Base-by-base conservation (phyloP, 768 basidiomycete species). In the Epithele typhae region DNA sequence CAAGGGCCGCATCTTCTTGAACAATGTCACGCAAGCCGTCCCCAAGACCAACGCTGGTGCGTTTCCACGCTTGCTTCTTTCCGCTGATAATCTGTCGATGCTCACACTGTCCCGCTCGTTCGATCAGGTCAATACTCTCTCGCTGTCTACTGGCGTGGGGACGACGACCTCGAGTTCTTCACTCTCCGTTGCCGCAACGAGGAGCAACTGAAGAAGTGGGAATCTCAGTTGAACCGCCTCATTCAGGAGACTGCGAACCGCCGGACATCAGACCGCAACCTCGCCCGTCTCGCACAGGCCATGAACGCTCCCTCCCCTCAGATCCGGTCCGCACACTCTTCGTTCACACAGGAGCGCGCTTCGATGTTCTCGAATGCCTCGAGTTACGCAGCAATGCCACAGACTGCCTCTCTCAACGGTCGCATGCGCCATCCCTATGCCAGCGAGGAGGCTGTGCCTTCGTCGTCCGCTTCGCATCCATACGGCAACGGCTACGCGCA, bases 1-100 rank as follows among this genome's bases (percentile, higher is more conserved):
- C 48, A 99, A 99, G 60, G 96, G 96, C 4, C 83, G 96, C 23
- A 98, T 99, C 51, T 98, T 96, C 68, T 74, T 98, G 55, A 92
- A 93, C 54, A 99, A 98, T 59, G 92, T 98, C 42, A 93, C 91
- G 0, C 78, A 85, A 54, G 90, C 91, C 12, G 71, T 79, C 44
- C 76, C 86, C n/a, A 74, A 77, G 56, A 73, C 71, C 42, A 78
- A 78, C 21, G 70, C 73, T 52, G 78, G 91, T 87, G 56, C 48
- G 82, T 75, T 37, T 49, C 27, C 38, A 39, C 33, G 43, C 48
- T 25, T 27, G 49, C 51, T 40, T 30, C 19, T 42, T 46, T 36
- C 12, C 40, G 25, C 27, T 45, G n/a, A 46, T 27, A 12, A 35
- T 19, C 22, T 32, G n/a, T n/a, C n/a, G n/a, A n/a, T n/a, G n/a